Evolutionary conservation across 345 rosid genomes (phyloP).

Genomic region (Populus ilicifolia): DNA sequence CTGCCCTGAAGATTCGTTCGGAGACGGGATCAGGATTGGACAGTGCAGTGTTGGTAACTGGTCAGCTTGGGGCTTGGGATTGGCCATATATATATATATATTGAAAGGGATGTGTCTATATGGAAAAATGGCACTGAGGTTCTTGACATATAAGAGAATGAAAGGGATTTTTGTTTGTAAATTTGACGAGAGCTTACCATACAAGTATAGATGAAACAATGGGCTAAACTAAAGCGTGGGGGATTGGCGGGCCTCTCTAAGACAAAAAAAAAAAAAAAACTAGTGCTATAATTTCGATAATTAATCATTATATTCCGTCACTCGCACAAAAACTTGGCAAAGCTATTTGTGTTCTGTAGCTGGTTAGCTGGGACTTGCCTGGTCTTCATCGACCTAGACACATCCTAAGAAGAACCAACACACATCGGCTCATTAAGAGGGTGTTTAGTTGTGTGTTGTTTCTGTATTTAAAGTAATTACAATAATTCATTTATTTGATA

Average conservation of each 20-base stretch:
- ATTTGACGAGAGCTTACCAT: not conserved
- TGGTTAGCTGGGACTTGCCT: conserved; percentile 31
- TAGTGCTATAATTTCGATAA: not conserved
- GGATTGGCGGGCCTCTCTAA: conserved; percentile 24
- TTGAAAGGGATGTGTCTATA: not conserved
- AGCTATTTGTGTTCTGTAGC: no score
- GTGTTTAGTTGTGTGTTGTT: no score
- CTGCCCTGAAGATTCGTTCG: not conserved
- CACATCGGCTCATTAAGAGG: not conserved
- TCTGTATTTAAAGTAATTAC: no score
- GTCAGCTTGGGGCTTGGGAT: conserved; percentile 8
- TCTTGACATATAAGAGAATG: not conserved
- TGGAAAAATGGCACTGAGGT: not conserved
- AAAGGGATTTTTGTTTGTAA: not conserved
- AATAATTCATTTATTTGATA: no score
- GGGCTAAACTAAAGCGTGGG: conserved; percentile 32
- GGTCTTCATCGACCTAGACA: not conserved
- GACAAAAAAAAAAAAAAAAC: no score
- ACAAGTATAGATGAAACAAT: not conserved
- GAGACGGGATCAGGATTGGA: not conserved
- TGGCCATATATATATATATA: conserved; percentile 21
- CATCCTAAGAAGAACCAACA: no score
- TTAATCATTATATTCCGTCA: conserved; percentile 14
- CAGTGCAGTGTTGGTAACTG: not conserved
- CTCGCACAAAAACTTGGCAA: not conserved